Base-by-base conservation (phyloP, 2,329 filamentous ascomycete genomes). In the Scortechinia acanthostroma region DNA sequence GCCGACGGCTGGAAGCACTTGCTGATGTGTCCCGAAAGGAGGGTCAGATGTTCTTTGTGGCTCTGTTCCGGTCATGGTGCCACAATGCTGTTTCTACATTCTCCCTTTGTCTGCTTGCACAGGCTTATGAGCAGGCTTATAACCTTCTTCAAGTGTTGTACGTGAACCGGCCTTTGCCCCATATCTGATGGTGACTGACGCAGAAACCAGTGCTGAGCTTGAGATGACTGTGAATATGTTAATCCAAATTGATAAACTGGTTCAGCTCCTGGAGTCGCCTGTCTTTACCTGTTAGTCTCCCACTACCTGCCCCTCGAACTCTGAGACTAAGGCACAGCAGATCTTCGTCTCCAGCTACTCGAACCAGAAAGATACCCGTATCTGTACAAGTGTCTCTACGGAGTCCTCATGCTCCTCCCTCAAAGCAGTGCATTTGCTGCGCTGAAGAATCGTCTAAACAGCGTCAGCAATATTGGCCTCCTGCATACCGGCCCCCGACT, bases 161-260 rank as follows among this genome's bases (percentile, higher is more conserved):
- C 56, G 81, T 62, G 48, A 13, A 21, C 10, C 15, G 17, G 17
- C 6, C 35, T 14, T 47, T 47, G 22, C 49, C 56, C 48, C 61
- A 35, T 22, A 3, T 6, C 4, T n/a, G 35, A 28, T 22, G 17
- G 15, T 1, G n/a, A 16, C 15, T 40, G 17, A 40, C 35, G 20
- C 25, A 40, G 10, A 13, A 6, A 10, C 10, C 10, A 95, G 89
- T 64, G 93, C 89, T 48, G 93, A 98, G 56, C 73, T 98, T 43
- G 93, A 98, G 62, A 97, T 98, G 89, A 97, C 91, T 0, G 93
- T 98, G 54, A 95, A 95, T 55, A 95, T 96, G 65, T 77, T 98
- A 46, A 98, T 98, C 37, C 94, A 98, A 61, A 96, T 98, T 53
- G 93, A 98, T 64, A 98, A 98, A 63, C 76, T 98, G 15, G 93